A percentile compares a stretch with the other conserved stretches of the same genome.
These are phyloP conservation scores for Coniochaeta sp. DNA, from an alignment of 2,329 filamentous ascomycete species.

Conservation along the genomic window DNA sequence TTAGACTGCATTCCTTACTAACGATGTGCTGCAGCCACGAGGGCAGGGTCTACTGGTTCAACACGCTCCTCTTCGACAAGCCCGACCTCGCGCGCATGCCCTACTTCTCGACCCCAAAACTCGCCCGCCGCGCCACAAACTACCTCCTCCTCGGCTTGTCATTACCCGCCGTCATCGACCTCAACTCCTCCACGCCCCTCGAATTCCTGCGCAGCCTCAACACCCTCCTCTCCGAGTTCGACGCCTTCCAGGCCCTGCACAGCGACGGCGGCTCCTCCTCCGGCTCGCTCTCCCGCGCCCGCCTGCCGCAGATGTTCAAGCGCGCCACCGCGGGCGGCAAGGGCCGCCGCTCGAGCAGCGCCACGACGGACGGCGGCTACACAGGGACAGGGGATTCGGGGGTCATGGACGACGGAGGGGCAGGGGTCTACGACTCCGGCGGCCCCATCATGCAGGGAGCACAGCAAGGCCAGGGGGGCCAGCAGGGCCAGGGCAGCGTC, in stretches of 20 bases:
- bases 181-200: slow-evolving; percentile 69
- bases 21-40: slow-evolving; percentile 60
- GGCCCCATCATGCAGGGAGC: no score
- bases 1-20: not conserved
- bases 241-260: slow-evolving; percentile 84
- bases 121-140: slow-evolving; percentile 85
- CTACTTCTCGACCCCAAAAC: slow-evolving; percentile 76
- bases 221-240: slow-evolving; percentile 81
- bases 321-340: slow-evolving; percentile 49
- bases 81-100: slow-evolving; percentile 73
- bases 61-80: slow-evolving; percentile 87
- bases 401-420: no score
- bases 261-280: slow-evolving; percentile 65
- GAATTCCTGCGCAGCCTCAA: slow-evolving; percentile 88
- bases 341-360: slow-evolving; percentile 46
- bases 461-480: no score
- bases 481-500: slow-evolving; percentile 27
- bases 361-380: slow-evolving; percentile 16
- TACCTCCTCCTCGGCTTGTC: slow-evolving; percentile 90
- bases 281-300: slow-evolving; percentile 65
- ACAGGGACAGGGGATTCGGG: no score
- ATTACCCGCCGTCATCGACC: slow-evolving; percentile 80
- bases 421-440: no score
- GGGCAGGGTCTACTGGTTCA: slow-evolving; percentile 95
- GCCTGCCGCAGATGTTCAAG: slow-evolving; percentile 79